Evolutionary conservation across 257 asterid genomes (phyloP), one percentile per base, ranked within the genome.

Genomic region (Haberlea rhodopensis): DNA sequence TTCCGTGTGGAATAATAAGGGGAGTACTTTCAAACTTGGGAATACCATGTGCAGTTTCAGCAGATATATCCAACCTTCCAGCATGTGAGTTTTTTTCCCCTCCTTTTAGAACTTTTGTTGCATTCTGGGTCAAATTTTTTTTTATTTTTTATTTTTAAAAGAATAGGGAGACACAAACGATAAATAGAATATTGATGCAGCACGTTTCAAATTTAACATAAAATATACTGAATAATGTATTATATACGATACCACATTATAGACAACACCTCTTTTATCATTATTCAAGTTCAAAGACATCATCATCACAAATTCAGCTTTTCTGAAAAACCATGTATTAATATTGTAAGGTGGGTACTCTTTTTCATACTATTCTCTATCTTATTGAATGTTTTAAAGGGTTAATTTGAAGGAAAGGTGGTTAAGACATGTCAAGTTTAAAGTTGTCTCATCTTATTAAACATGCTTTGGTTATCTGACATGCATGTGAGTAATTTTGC

Each of bases 51-150:
- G n/a, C n/a, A n/a, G n/a, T n/a, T n/a, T n/a, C n/a, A n/a, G n/a
- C n/a, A n/a, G n/a, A n/a, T n/a, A n/a, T n/a, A 72, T 85, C 96
- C 71, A 84, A 76, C 75, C 90, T 85, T 69, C 98, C 98, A 48
- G 94, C 97, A 72, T 92, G 98, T 92, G 76, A 91, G 96, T 73
- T 59, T 16, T 52, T 60, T 61, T 31, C n/a, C n/a, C n/a, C n/a
- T 70, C 63, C 57, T 31, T 29, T 19, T n/a, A n/a, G n/a, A 4
- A 4, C 5, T 11, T 37, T 16, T 15, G 51, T 57, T 60, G 46
- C 62, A 51, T 53, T 66, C 40, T 60, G n/a, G 3, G 26, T 20
- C 63, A n/a, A n/a, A n/a, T n/a, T n/a, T n/a, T n/a, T n/a, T n/a
- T n/a, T n/a, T n/a, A n/a, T 8, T 4, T 13, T 55, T 56, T n/a